Conservation (phyloP, 192 early-diverging fungal species). For the Rhizoclosmatium sp. region DNA sequence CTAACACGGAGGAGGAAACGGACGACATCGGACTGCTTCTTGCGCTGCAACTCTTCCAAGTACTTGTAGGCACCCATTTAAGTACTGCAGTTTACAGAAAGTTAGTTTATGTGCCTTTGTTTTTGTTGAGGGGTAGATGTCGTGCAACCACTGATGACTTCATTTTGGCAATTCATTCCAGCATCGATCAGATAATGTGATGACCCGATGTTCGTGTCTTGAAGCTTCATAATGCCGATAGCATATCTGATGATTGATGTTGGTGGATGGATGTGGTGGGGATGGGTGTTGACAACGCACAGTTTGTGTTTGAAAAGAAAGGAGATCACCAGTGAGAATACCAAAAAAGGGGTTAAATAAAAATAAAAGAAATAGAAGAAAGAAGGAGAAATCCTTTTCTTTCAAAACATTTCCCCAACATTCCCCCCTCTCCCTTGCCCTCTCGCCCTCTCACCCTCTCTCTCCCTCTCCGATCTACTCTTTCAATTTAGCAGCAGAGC, state of each 20-base stretch:
- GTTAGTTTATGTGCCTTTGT: background rate
- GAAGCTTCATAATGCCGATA: background rate
- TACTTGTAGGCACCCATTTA: slow-evolving; percentile 48
- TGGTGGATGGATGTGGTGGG: background rate
- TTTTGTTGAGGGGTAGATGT: too few relatives aligned
- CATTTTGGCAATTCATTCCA: too few relatives aligned
- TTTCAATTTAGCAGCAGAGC: background rate
- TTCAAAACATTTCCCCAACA: background rate
- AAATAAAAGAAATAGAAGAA: too few relatives aligned
- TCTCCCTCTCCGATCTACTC: background rate
- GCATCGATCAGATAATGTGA: background rate
- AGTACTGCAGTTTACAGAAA: background rate
- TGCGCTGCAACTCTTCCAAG: slow-evolving; percentile 91
- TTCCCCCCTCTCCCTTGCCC: background rate
- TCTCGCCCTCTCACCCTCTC: background rate
- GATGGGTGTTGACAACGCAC: background rate
- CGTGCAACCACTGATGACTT: too few relatives aligned
- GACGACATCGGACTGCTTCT: slow-evolving; percentile 99
- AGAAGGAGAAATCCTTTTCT: too few relatives aligned
- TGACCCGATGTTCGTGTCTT: background rate
- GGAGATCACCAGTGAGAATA: background rate
- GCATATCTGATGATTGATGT: background rate
- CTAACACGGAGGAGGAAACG: slow-evolving; percentile 95
- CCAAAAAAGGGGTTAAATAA: too few relatives aligned
- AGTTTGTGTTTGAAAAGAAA: background rate